Conservation (phyloP, 2,329 filamentous ascomycete species). For the Nothopassalora personata region DNA sequence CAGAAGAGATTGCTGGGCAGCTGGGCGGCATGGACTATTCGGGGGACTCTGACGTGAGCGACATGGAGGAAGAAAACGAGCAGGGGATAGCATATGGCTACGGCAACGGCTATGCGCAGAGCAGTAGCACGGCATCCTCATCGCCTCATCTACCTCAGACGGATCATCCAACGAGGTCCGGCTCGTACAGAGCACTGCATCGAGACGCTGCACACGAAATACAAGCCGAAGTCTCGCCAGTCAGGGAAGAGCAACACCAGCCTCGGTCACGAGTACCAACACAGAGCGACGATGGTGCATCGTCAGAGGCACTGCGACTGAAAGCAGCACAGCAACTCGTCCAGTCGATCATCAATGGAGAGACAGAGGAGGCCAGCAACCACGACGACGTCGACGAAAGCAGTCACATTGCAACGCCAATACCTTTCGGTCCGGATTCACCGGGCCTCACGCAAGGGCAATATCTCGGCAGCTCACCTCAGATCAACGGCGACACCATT, state of each 20-base stretch:
- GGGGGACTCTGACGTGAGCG: conserved; percentile 21
- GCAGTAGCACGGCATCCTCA: neutral
- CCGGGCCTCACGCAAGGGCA: conserved; percentile 14
- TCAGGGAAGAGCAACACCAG: conserved; percentile 7
- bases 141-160: neutral
- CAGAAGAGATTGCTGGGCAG: conserved; percentile 18
- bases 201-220: conserved; percentile 3
- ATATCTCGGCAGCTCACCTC: conserved; percentile 6
- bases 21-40: conserved; percentile 16
- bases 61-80: conserved; percentile 22
- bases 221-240: conserved; percentile 19
- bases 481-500: conserved; percentile 1
- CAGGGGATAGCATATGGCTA: conserved; percentile 9
- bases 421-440: conserved; percentile 13
- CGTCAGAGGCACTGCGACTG: neutral
- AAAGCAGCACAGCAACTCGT: conserved; percentile 1
- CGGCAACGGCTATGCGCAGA: neutral
- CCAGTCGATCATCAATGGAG: conserved; percentile 1
- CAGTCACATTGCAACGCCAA: conserved; percentile 22
- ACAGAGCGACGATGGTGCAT: neutral
- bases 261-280: neutral
- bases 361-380: conserved; percentile 10
- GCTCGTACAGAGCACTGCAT: conserved; percentile 4
- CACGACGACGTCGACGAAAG: conserved; percentile 16
- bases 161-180: neutral